phyloP scores from a whole-genome alignment of 2,329 filamentous ascomycete genomes.

The Trichoderma sp. region DNA sequence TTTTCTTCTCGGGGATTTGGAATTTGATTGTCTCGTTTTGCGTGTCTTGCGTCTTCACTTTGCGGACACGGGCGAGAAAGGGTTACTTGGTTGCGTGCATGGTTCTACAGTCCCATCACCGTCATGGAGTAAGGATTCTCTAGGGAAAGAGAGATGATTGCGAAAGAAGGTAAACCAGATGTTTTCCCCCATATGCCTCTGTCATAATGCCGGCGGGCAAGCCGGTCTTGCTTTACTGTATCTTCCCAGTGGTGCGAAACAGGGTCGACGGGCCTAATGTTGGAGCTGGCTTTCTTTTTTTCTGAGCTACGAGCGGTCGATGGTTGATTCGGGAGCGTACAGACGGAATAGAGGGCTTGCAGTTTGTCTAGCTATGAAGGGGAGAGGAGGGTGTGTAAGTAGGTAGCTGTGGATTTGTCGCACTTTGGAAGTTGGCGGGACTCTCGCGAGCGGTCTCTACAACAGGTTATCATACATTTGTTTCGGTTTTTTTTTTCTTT shows the following conservation, averaged over 20 bases:
- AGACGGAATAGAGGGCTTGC: constrained; percentile 22
- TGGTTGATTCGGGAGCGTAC: constrained; percentile 31
- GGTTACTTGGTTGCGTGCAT: constrained; percentile 19
- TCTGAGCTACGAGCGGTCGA: constrained; percentile 28
- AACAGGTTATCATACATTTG: constrained; percentile 48
- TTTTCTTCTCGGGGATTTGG: constrained; percentile 37
- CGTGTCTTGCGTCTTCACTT: constrained; percentile 29
- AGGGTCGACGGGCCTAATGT: constrained; percentile 34
- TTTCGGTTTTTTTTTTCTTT: constrained; percentile 28
- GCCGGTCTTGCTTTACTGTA: constrained; percentile 38
- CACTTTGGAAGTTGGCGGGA: constrained; percentile 29
- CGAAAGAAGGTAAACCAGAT: constrained; percentile 18
- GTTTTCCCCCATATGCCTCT: constrained; percentile 18
- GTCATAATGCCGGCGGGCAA: constrained; percentile 30
- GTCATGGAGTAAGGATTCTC: constrained; percentile 18
- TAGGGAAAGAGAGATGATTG: constrained; percentile 15
- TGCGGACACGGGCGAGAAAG: constrained; percentile 23
- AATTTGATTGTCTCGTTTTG: constrained; percentile 40
- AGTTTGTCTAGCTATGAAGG: constrained; percentile 21
- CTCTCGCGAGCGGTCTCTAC: constrained; percentile 38
- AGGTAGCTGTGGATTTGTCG: constrained; percentile 24
- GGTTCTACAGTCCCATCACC: constrained; percentile 18
- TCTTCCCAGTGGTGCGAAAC: constrained; percentile 30
- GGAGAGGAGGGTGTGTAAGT: constrained; percentile 4
- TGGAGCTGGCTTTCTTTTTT: constrained; percentile 27